Conservation (phyloP, 352 stramenopile genomes). For the Globisporangium cylindrosporum region DNA sequence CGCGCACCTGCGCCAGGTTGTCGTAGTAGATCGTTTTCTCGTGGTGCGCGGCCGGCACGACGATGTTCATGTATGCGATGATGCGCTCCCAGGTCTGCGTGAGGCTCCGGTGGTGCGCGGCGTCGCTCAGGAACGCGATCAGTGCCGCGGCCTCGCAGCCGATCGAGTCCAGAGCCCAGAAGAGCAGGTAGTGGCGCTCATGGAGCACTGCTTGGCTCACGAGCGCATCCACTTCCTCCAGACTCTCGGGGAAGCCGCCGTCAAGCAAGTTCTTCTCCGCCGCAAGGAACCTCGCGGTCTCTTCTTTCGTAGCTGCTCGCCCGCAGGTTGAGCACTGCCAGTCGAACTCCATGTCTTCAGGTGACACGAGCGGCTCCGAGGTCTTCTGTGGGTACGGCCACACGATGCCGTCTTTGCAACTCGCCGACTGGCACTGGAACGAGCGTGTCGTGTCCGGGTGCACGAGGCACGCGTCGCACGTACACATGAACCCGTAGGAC, state of each 20-base stretch:
- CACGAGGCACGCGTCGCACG: constrained; percentile 52
- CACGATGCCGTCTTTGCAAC: constrained; percentile 39
- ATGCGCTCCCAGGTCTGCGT: constrained; percentile 64
- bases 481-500: constrained; percentile 66
- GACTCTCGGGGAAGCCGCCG: constrained; percentile 55
- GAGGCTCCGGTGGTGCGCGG: constrained; percentile 30
- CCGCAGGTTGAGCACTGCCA: constrained; percentile 54
- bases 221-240: constrained; percentile 53
- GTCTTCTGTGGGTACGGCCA: constrained; percentile 36
- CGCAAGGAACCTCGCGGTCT: constrained; percentile 34
- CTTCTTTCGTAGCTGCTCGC: constrained; percentile 27
- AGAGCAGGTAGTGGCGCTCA: constrained; percentile 68
- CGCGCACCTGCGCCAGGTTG: constrained; percentile 71
- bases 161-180: constrained; percentile 72
- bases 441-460: constrained; percentile 49
- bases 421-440: constrained; percentile 41
- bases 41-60: constrained; percentile 61
- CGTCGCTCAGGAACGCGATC: constrained; percentile 34
- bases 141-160: constrained; percentile 51
- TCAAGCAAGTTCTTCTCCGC: constrained; percentile 55
- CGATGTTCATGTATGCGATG: constrained; percentile 67
- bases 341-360: constrained; percentile 47
- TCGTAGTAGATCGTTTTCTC: constrained; percentile 88
- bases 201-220: constrained; percentile 52
- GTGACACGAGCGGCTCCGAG: constrained; percentile 20